Base-by-base conservation (phyloP, 768 basidiomycete species). In the Naganishia kalamii region DNA sequence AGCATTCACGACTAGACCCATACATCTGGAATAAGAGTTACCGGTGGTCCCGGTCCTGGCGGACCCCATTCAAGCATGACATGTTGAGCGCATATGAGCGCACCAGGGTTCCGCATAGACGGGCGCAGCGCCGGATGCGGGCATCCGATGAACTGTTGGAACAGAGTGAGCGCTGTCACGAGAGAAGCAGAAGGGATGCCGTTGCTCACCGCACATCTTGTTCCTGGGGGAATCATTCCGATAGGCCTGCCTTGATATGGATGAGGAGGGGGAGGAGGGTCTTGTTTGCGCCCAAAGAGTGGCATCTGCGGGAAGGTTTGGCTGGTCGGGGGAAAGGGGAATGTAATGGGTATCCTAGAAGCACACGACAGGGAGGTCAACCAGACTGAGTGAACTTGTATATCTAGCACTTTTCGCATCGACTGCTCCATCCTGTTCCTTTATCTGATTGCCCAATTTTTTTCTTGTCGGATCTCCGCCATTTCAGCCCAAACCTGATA, bases 91-190 rank as follows among this genome's bases (percentile, higher is more conserved):
- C 54, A 57, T 17, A 57, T 57, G n/a, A 57, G 35, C 21, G 54
- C 54, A 2, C 33, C 37, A 1, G 54, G 54, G 37, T 57, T 57
- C 3, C 21, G 12, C 33, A 57, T 41, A 6, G 54, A 57, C 10
- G 54, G 35, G 23, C 54, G 33, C 54, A 57, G 27, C 21, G 54
- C 54, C 21, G 54, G 54, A 40, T 57, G 35, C 13, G 54, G 54
- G 40, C 54, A 57, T 3, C 54, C 54, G 54, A 57, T 57, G 54
- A 57, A 57, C 54, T 57, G 54, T 13, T 52, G 6, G 13, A 17
- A 21, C 11, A 15, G 13, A 23, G 19, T 52, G 17, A 21, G n/a
- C 6, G 30, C 12, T 32, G 10, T 11, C 7, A 15, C 30, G 17
- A 32, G 19, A 8, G 32, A n/a, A 8, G 6, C 7, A 29, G 8